These are phyloP conservation scores for Acarospora socialis DNA, from an alignment of 2,329 filamentous ascomycete genomes.

Conservation along the genomic window DNA sequence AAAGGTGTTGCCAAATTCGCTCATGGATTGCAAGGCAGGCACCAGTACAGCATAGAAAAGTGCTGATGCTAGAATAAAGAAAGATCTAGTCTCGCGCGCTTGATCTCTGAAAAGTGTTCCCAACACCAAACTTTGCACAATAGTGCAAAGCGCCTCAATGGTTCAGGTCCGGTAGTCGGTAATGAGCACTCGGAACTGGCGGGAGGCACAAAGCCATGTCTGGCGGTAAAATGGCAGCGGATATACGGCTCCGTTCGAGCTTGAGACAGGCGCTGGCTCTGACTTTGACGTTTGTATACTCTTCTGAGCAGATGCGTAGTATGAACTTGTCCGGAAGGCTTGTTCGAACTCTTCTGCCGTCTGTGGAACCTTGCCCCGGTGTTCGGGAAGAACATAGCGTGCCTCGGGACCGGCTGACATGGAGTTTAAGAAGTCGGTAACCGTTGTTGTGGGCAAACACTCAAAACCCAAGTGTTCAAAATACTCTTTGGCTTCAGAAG, in stretches of 20 bases:
- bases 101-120: too few species aligned
- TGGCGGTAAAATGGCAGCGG: too few species aligned
- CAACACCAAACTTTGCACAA: too few species aligned
- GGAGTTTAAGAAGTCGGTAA: conserved; percentile 55
- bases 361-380: conserved; percentile 46
- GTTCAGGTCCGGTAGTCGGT: too few species aligned
- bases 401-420: conserved; percentile 53
- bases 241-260: too few species aligned
- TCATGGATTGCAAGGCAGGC: background rate
- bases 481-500: conserved; percentile 43
- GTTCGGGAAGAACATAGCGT: conserved; percentile 42
- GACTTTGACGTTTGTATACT: conserved; percentile 8
- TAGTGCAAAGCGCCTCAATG: too few species aligned
- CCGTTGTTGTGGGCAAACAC: conserved; percentile 53
- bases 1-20: background rate
- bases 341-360: conserved; percentile 55
- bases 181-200: too few species aligned
- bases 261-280: too few species aligned
- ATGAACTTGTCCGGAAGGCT: conserved; percentile 30
- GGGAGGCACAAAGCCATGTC: too few species aligned
- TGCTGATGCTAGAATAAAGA: too few species aligned
- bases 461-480: conserved; percentile 57
- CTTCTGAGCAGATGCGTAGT: conserved; percentile 14
- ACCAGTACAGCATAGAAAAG: too few species aligned
- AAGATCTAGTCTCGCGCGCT: too few species aligned